Conservation (phyloP, 805 yeast genomes). For the Kodamaea restingae region DNA sequence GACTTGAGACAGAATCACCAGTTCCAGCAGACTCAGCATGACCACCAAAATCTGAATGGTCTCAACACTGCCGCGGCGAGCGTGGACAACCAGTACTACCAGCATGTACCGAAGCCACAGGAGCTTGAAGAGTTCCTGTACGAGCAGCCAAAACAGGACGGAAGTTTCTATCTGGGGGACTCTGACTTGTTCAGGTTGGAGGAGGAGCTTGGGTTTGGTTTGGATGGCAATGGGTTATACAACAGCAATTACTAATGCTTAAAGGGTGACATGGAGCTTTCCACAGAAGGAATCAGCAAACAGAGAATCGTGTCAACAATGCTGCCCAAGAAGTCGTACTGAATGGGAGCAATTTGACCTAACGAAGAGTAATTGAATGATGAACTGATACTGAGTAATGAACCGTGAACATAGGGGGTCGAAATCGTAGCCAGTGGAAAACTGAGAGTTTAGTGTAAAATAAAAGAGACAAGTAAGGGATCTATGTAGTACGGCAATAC, state of each 20-base stretch:
- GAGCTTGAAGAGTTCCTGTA: conserved; percentile 37
- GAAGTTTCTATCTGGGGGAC: conserved; percentile 5
- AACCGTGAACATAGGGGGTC: too few relatives aligned
- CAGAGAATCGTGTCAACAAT: background rate
- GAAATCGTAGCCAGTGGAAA: too few relatives aligned
- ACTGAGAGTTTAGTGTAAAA: too few relatives aligned
- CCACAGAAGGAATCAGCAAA: too few relatives aligned
- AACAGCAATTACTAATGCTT: conserved; percentile 5
- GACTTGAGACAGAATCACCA: conserved; percentile 6
- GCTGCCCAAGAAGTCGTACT: too few relatives aligned
- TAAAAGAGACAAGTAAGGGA: too few relatives aligned
- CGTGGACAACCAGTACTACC: conserved; percentile 28
- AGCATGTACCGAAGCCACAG: conserved; percentile 41
- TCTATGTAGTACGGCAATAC: too few relatives aligned
- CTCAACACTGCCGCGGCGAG: conserved; percentile 19
- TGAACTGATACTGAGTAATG: too few relatives aligned
- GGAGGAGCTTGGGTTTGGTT: conserved; percentile 43
- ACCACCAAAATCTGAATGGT: conserved; percentile 15
- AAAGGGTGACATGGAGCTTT: too few relatives aligned
- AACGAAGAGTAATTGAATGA: too few relatives aligned
- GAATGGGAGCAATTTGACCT: too few relatives aligned
- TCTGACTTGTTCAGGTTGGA: conserved; percentile 36
- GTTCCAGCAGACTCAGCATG: conserved; percentile 11
- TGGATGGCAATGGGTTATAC: conserved; percentile 33
- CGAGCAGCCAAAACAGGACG: conserved; percentile 9